phyloP scores from a whole-genome alignment of 2,329 filamentous ascomycete genomes.

The Sarocladium oryzae region DNA sequence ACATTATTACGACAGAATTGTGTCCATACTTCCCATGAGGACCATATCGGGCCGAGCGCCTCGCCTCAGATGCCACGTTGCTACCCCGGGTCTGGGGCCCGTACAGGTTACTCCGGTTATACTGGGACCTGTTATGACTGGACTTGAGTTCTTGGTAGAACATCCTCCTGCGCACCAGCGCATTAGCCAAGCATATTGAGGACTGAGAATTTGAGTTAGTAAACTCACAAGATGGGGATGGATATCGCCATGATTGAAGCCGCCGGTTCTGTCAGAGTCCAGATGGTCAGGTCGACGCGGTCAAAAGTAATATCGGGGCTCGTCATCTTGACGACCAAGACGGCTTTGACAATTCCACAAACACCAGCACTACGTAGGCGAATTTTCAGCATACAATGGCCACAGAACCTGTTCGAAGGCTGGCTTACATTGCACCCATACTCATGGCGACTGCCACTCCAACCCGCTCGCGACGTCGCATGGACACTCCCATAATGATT shows the following conservation, averaged over 20 bases:
- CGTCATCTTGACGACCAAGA: slow-evolving; percentile 24
- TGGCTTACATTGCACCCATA: slow-evolving; percentile 27
- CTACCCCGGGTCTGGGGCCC: slow-evolving; percentile 7
- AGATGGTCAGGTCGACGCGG: slow-evolving; percentile 28
- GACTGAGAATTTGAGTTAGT: too few species aligned
- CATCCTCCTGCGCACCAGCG: slow-evolving; percentile 22
- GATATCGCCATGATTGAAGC: slow-evolving; percentile 30
- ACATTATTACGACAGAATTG: slow-evolving; percentile 26
- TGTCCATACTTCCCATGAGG: slow-evolving; percentile 19
- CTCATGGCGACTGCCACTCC: slow-evolving; percentile 30
- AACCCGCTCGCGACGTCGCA: slow-evolving; percentile 25
- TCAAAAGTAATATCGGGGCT: slow-evolving; percentile 27
- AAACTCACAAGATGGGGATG: slow-evolving; percentile 26
- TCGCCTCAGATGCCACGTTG: slow-evolving; percentile 10
- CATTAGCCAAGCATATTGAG: background rate
- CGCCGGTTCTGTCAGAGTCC: slow-evolving; percentile 28
- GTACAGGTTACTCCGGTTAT: slow-evolving; percentile 17
- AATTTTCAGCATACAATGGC: too few species aligned
- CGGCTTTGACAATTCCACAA: slow-evolving; percentile 27
- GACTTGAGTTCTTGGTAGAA: slow-evolving; percentile 26
- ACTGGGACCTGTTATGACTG: slow-evolving; percentile 19
- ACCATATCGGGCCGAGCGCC: slow-evolving; percentile 15
- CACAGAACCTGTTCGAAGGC: too few species aligned
- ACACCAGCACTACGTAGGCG: slow-evolving; percentile 24
- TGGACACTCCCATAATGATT: slow-evolving; percentile 25